Conservation (phyloP, 176 grass and related monocot genomes). For the Ananas comosus region DNA sequence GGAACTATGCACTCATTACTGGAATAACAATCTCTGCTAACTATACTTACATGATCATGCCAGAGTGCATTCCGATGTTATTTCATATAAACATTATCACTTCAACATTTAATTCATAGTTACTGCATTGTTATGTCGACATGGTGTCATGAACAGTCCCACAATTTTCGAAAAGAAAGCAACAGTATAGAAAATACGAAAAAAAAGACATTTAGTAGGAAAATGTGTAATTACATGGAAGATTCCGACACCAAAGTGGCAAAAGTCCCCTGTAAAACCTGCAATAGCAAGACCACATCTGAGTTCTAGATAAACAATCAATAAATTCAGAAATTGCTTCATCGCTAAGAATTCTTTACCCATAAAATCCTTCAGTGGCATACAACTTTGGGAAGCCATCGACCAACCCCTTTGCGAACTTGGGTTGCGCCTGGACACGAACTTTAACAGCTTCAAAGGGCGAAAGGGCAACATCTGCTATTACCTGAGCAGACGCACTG, state of each 20-base stretch:
- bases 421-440: conserved; percentile 75
- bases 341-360: conserved; percentile 48
- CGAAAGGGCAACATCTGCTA: conserved; percentile 80
- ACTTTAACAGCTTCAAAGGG: conserved; percentile 95
- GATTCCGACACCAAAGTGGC: conserved; percentile 90
- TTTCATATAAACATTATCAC: not conserved
- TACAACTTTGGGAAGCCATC: conserved; percentile 91
- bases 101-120: not conserved
- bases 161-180: conserved; percentile 8
- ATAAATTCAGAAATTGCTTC: not conserved
- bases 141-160: conserved; percentile 1
- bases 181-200: not conserved
- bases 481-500: conserved; percentile 90
- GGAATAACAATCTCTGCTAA: not conserved
- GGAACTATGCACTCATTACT: not conserved
- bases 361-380: conserved; percentile 75
- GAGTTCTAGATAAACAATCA: not conserved
- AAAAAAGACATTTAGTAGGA: not conserved
- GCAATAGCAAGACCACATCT: conserved; percentile 20
- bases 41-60: not conserved
- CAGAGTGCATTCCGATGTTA: not conserved
- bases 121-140: not conserved
- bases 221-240: conserved; percentile 68
- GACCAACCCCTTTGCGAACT: conserved; percentile 76
- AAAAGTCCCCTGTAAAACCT: conserved; percentile 91